phyloP scores from a whole-genome alignment of 352 stramenopile species.

The Phytophthora cactorum region DNA sequence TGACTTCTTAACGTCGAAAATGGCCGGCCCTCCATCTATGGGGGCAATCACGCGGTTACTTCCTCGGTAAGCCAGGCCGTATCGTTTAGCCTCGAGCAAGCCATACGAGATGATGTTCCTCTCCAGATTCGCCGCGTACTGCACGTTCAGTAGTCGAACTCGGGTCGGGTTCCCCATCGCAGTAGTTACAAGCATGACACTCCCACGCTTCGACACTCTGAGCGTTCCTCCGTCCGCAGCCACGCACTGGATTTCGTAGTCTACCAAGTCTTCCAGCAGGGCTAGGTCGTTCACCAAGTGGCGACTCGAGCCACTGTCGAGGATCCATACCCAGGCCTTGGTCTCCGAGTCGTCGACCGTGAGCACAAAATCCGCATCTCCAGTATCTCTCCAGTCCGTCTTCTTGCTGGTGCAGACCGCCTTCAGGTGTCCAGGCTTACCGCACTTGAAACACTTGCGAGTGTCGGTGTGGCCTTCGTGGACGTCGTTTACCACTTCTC shows the following conservation, averaged over 20 bases:
- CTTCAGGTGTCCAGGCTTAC: conserved; percentile 6
- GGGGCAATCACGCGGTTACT: background rate
- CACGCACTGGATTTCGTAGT: background rate
- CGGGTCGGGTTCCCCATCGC: conserved; percentile 5
- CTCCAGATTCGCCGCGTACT: conserved; percentile 14
- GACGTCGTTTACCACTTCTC: conserved; percentile 12
- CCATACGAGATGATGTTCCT: conserved; percentile 33
- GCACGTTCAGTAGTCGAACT: conserved; percentile 13
- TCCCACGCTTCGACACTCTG: background rate
- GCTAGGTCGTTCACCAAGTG: conserved; percentile 20
- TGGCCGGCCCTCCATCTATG: background rate
- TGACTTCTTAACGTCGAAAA: conserved; percentile 7
- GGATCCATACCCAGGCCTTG: background rate
- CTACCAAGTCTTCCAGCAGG: background rate
- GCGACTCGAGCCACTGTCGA: conserved; percentile 7
- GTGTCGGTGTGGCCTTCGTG: conserved; percentile 2
- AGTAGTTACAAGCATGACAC: conserved; percentile 8
- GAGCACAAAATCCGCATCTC: conserved; percentile 8
- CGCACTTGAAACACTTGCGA: conserved; percentile 15
- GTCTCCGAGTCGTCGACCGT: background rate
- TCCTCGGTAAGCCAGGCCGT: conserved; percentile 6
- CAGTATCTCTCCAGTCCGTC: background rate
- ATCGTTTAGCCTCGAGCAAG: background rate
- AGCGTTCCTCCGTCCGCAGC: too few relatives aligned
- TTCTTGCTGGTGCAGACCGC: background rate